phyloP scores from a whole-genome alignment of 176 grass and related monocot species.

The Chloris gayana region DNA sequence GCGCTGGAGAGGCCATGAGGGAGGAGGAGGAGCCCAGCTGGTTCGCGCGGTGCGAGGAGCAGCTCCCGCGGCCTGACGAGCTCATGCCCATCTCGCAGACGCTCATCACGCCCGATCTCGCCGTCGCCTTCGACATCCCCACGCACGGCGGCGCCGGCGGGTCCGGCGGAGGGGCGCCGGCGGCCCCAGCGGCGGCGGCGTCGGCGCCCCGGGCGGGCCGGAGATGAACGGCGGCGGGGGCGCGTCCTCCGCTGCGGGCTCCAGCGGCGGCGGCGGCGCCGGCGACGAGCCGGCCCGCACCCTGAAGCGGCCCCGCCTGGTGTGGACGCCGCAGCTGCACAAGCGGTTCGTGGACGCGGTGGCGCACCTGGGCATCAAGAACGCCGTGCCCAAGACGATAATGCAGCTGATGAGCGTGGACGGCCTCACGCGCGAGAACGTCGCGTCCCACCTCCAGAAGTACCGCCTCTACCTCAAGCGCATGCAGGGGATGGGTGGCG shows the following conservation, averaged over 20 bases:
- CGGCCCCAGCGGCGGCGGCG: slow-evolving; percentile 1
- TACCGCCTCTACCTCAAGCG: slow-evolving; percentile 89
- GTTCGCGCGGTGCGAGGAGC: slow-evolving; percentile 85
- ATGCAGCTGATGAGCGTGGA: slow-evolving; percentile 96
- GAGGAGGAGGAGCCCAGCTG: slow-evolving; percentile 90
- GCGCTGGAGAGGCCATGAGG: slow-evolving; percentile 48
- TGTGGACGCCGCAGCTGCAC: slow-evolving; percentile 95
- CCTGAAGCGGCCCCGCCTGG: slow-evolving; percentile 80
- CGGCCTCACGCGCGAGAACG: slow-evolving; percentile 94
- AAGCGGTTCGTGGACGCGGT: slow-evolving; percentile 91
- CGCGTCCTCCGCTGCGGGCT: slow-evolving; percentile 53
- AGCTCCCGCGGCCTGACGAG: slow-evolving; percentile 81
- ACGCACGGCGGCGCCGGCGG: slow-evolving; percentile 28
- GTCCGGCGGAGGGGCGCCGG: background rate
- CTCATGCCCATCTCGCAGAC: slow-evolving; percentile 82
- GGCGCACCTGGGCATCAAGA: slow-evolving; percentile 90
- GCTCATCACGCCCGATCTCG: slow-evolving; percentile 88
- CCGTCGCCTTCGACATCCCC: slow-evolving; percentile 86
- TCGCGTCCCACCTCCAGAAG: slow-evolving; percentile 88
- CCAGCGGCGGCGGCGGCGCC: slow-evolving; percentile 41
- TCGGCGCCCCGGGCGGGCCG: background rate
- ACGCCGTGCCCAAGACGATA: slow-evolving; percentile 96
- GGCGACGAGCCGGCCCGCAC: slow-evolving; percentile 79
- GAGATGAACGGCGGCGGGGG: slow-evolving; percentile 75
- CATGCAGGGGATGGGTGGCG: slow-evolving; percentile 71